Evolutionary conservation across 148 eudicot species (phyloP).

Genomic region (Rhododendron ovatum): DNA sequence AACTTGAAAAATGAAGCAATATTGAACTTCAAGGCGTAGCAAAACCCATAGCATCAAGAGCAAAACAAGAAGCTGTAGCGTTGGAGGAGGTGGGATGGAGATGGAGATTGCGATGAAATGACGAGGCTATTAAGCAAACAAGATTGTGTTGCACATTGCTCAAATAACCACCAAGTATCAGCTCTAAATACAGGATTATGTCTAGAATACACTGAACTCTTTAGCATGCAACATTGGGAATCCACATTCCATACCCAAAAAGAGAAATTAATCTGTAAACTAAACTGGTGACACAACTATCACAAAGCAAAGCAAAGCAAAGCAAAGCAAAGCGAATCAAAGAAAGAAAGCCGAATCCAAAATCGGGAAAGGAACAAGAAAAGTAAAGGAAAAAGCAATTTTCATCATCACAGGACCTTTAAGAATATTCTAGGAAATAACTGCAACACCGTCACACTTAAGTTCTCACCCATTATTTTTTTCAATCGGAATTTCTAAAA

Average conservation of each 20-base stretch:
- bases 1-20: too few species aligned
- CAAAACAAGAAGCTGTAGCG: neutral
- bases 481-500: neutral
- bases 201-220: neutral
- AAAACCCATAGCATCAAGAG: too few species aligned
- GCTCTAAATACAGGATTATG: neutral
- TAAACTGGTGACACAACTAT: neutral
- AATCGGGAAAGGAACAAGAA: neutral
- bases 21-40: too few species aligned
- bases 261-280: neutral
- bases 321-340: neutral
- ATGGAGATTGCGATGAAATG: neutral
- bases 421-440: neutral
- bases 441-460: neutral
- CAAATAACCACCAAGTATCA: neutral
- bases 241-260: neutral
- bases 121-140: neutral
- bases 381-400: neutral
- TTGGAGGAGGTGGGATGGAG: neutral
- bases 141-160: neutral
- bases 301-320: neutral
- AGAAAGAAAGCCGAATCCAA: neutral
- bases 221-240: neutral
- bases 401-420: neutral
- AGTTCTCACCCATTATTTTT: neutral